Conservation (phyloP, 345 rosid species). For the Erysimum cheiranthoides region DNA sequence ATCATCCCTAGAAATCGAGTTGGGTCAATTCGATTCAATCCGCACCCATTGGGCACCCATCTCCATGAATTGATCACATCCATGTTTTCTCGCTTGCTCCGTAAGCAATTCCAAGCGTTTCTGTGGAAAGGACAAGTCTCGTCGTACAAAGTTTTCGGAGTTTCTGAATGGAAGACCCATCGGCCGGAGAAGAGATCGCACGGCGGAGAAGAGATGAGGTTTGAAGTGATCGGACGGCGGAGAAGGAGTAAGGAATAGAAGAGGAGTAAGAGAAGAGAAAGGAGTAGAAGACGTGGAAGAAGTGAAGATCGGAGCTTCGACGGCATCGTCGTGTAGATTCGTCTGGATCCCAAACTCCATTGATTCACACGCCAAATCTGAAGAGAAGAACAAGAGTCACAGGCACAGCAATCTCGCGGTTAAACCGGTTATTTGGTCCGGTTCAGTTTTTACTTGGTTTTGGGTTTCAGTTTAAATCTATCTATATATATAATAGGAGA, state of each 20-base stretch:
- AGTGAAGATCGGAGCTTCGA: constrained; percentile 60
- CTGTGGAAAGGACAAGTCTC: constrained; percentile 93
- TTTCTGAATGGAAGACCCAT: constrained; percentile 60
- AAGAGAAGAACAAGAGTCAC: constrained; percentile 3
- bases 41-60: constrained; percentile 79
- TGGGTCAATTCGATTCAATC: constrained; percentile 66
- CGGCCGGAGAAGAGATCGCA: constrained; percentile 80
- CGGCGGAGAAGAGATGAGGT: constrained; percentile 40
- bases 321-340: constrained; percentile 52
- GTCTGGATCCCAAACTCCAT: constrained; percentile 42
- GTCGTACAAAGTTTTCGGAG: constrained; percentile 59
- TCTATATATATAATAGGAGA: too few species aligned
- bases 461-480: not conserved
- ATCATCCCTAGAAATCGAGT: constrained; percentile 56
- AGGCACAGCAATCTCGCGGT: constrained; percentile 4
- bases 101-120: constrained; percentile 90
- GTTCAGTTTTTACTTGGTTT: not conserved
- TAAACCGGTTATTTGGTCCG: constrained; percentile 12
- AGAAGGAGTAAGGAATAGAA: constrained; percentile 53
- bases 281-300: constrained; percentile 54
- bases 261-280: constrained; percentile 62
- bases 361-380: constrained; percentile 25
- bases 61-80: constrained; percentile 74
- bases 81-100: constrained; percentile 73
- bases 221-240: constrained; percentile 38